A percentile compares a stretch with the other conserved stretches of the same genome.
Evolutionary conservation across 352 stramenopile genomes (phyloP).

Genomic region (Phytophthora tentaculata): DNA sequence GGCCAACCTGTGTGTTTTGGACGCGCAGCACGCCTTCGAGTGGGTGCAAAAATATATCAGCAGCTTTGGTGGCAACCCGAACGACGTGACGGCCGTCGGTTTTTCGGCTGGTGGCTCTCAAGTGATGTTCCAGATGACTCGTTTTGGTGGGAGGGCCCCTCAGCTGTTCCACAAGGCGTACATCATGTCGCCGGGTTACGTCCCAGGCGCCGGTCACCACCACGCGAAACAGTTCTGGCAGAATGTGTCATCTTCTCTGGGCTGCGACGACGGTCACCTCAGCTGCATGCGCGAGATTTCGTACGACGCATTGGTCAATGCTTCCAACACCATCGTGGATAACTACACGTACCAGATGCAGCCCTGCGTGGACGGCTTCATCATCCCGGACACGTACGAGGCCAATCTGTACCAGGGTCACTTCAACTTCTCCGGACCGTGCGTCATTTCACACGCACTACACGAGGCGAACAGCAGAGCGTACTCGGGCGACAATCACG

Average conservation of each 20-base stretch:
- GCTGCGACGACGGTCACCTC: conserved; percentile 25
- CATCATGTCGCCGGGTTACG: conserved; percentile 32
- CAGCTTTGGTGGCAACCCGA: conserved; percentile 45
- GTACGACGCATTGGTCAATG: conserved; percentile 9
- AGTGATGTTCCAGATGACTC: conserved; percentile 37
- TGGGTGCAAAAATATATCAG: conserved; percentile 49
- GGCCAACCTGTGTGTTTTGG: conserved; percentile 34
- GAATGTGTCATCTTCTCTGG: conserved; percentile 27
- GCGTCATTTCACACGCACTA: conserved; percentile 33
- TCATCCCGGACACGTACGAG: conserved; percentile 38
- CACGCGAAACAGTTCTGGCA: conserved; percentile 38
- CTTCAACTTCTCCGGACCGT: conserved; percentile 41
- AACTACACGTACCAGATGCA: conserved; percentile 34
- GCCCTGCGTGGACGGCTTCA: conserved; percentile 32
- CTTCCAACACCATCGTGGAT: conserved; percentile 14
- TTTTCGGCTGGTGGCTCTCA: conserved; percentile 38
- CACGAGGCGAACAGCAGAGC: conserved; percentile 17
- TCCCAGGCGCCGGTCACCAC: conserved; percentile 30
- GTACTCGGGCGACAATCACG: background rate
- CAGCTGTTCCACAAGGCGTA: conserved; percentile 39
- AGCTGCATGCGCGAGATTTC: conserved; percentile 35
- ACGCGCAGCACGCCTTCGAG: conserved; percentile 38
- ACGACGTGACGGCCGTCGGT: conserved; percentile 42
- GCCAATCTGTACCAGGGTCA: conserved; percentile 35
- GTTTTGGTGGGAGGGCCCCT: conserved; percentile 29